Evolutionary conservation across 108 stramenopile species (phyloP).

Genomic region (Conticribra weissflogii): DNA sequence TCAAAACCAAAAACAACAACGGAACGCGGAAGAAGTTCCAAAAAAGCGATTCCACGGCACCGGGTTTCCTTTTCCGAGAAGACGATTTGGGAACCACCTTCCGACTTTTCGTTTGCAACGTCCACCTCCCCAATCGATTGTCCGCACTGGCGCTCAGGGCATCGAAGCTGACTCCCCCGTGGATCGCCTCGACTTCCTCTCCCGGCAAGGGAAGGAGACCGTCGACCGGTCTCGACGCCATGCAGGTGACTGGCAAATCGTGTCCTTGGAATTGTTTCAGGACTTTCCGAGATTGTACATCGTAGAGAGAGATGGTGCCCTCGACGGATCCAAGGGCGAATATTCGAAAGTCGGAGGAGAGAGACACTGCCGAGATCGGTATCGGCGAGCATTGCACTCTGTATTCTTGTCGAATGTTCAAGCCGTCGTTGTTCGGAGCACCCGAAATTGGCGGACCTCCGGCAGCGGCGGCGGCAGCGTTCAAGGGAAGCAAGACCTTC

Average conservation of each 20-base stretch:
- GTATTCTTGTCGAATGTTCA: constrained; percentile 45
- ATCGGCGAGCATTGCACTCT: constrained; percentile 61
- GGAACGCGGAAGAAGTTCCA: constrained; percentile 27
- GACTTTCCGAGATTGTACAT: constrained; percentile 51
- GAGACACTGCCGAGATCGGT: constrained; percentile 78
- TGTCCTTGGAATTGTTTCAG: constrained; percentile 72
- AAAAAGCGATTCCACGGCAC: constrained; percentile 25
- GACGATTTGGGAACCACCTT: neutral
- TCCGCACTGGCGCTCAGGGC: constrained; percentile 82
- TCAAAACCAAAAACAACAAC: constrained; percentile 10
- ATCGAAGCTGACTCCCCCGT: constrained; percentile 66
- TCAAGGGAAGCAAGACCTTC: constrained; percentile 35
- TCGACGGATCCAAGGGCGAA: constrained; percentile 73
- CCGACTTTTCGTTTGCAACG: constrained; percentile 55
- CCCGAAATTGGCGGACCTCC: neutral
- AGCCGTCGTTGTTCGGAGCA: constrained; percentile 18
- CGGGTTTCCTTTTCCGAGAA: constrained; percentile 5
- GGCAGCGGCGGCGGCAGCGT: neutral
- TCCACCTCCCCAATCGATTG: constrained; percentile 69
- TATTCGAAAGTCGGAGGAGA: constrained; percentile 63
- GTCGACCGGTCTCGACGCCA: constrained; percentile 77
- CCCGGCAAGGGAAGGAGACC: constrained; percentile 55
- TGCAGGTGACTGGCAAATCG: constrained; percentile 84
- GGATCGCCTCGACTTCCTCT: constrained; percentile 60
- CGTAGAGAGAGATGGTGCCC: constrained; percentile 69